These are phyloP conservation scores for Trifolium pratense DNA, from an alignment of 306 rosid species.

Conservation along the genomic window DNA sequence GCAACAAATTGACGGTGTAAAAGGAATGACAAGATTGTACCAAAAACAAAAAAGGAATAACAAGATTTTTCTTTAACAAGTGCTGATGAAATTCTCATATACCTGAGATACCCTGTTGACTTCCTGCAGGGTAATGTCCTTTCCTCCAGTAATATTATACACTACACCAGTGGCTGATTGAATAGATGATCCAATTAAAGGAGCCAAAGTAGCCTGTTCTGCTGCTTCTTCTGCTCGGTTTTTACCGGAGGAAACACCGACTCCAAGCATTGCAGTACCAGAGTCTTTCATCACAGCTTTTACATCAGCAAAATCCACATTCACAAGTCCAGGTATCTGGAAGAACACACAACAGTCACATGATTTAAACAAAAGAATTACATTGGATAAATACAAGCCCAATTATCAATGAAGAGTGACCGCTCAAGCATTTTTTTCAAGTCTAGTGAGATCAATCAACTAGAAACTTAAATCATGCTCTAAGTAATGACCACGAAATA, in stretches of 20 bases:
- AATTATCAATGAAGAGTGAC: slow-evolving; percentile 6
- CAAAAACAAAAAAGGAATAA: slow-evolving; percentile 20
- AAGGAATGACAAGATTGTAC: slow-evolving; percentile 5
- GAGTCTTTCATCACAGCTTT: slow-evolving; percentile 99
- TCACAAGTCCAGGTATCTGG: slow-evolving; percentile 98
- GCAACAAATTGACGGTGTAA: slow-evolving; percentile 13
- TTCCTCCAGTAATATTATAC: slow-evolving; percentile 97
- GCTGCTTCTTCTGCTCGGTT: slow-evolving; percentile 99
- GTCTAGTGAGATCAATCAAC: background rate
- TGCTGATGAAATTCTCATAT: slow-evolving; percentile 39
- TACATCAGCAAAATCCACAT: slow-evolving; percentile 99
- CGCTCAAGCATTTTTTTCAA: slow-evolving; percentile 7
- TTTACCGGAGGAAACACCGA: slow-evolving; percentile 96
- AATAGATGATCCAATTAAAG: slow-evolving; percentile 94
- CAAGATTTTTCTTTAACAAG: slow-evolving; percentile 12
- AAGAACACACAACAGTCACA: slow-evolving; percentile 33
- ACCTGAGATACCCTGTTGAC: slow-evolving; percentile 99
- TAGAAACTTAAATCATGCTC: background rate
- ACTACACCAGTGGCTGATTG: slow-evolving; percentile 98
- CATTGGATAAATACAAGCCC: slow-evolving; percentile 7
- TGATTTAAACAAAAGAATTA: slow-evolving; percentile 6
- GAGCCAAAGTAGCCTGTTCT: slow-evolving; percentile 98
- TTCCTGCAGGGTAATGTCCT: slow-evolving; percentile 97
- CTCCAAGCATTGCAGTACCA: slow-evolving; percentile 99
- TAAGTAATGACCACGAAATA: background rate